Evolutionary conservation across 805 yeast species (phyloP), one percentile per base, ranked within the genome.

Genomic region (Cyberlindnera sargentensis): DNA sequence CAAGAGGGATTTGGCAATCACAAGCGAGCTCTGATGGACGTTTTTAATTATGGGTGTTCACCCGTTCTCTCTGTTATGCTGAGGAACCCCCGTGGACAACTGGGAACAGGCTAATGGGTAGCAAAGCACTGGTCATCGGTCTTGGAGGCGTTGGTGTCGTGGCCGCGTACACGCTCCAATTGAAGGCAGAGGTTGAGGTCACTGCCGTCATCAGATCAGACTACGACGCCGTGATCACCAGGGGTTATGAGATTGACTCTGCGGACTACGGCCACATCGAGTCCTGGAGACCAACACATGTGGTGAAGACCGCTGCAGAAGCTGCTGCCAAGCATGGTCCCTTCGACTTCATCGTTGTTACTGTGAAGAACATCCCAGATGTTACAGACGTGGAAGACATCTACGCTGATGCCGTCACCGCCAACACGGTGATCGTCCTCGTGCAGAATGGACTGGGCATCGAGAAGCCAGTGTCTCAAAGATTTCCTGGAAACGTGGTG

Each of bases 111-210:
- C 20, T 15, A 15, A 15, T 15, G 20, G 20, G 20, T 15, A 43
- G 30, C 11, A 60, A 70, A 38, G 74, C 80, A 4, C 65, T 83
- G 24, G 61, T 84, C 8, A 69, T 85, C 26, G 95, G 95, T 3
- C 68, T 84, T 41, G 95, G 95, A 15, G 95, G 91, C 34, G 90
- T 85, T 9, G 95, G 95, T 28, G 68, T 83, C 33, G 74, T 84
- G 35, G 81, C 82, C 4, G 84, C 91, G 0, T 73, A 78, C 40
- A 76, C 83, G 0, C 65, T 85, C 11, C 49, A 46, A 11, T 8
- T 8, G 37, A 30, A 26, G 5, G 43, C 39, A 4, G 49, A 45
- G 10, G 40, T 43, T 32, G 49, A 46, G 27, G 49, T 48, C 11
- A 72, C 86, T 1, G 67, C 75, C 8, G 78, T 82, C 10, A 68